Evolutionary conservation across 2,329 filamentous ascomycete genomes (phyloP), one percentile per base, ranked within the genome.

Genomic region (Colletotrichum eremochloae): DNA sequence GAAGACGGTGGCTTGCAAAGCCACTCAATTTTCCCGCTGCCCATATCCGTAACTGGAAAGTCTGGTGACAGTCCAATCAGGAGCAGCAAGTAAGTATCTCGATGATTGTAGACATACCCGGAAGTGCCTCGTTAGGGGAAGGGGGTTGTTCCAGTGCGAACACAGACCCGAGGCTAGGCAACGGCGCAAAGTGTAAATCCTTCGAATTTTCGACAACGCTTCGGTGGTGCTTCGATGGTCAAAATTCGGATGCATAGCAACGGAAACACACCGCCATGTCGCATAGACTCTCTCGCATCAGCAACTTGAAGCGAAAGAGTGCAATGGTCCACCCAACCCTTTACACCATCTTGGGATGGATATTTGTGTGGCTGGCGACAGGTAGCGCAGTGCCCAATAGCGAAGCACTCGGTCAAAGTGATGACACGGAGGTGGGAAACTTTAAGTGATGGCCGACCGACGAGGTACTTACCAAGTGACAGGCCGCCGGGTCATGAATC

Each of bases 151-250:
- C 12, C 53, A 15, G 31, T 29, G 24, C 40, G 20, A 48, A 40
- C 12, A 67, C 48, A 38, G 65, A 55, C 48, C 33, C 46, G 42
- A 52, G 46, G n/a, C 38, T 48, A 31, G 44, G 62, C 48, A 36
- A 62, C 29, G 61, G 67, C 56, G 67, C 50, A 67, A 71, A 71
- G 67, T 71, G 61, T 73, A 67, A 66, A 56, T 71, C 55, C 58
- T 55, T 46, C 44, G 44, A 71, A 60, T 52, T 61, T 70, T 70
- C 56, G 31, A 62, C 33, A 33, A 29, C 14, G 65, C 65, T 52
- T 68, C 52, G 52, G 53, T 46, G 24, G 15, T 42, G 61, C 48
- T 53, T 63, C 33, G 46, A 50, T 20, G 24, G 60, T 31, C 42
- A 42, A 11, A 20, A 38, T 57, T 52, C 33, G 38, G 57, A 70